Evolutionary conservation across 2,329 filamentous ascomycete genomes (phyloP).

Genomic region (Alternaria angustiovoidea): DNA sequence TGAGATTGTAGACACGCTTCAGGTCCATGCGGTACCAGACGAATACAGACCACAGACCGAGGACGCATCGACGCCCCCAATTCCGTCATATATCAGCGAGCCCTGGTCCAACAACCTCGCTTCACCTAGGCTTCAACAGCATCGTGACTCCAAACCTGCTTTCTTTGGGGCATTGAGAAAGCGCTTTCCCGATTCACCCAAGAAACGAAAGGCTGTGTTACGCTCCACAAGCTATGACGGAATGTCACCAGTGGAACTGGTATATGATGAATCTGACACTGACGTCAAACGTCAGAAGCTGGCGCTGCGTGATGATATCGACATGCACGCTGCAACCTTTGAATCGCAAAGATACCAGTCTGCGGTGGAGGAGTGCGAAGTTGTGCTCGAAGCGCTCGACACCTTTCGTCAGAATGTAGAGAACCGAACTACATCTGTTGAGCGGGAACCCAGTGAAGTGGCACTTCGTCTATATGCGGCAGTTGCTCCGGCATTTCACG

Average conservation of each 20-base stretch:
- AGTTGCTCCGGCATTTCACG: neutral
- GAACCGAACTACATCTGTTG: neutral
- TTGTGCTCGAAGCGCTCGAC: neutral
- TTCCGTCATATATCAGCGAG: conserved; percentile 7
- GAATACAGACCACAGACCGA: neutral
- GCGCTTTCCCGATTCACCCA: neutral
- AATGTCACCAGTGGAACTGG: neutral
- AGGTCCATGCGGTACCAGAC: neutral
- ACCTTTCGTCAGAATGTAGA: neutral
- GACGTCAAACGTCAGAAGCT: conserved; percentile 10
- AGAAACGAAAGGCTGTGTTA: conserved; percentile 20
- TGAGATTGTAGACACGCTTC: neutral
- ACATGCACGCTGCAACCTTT: neutral
- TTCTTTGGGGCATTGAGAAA: neutral
- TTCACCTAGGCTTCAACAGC: neutral
- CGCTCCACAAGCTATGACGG: neutral
- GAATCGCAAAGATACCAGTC: neutral
- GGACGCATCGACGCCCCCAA: neutral
- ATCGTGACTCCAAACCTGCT: neutral
- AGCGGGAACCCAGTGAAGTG: neutral
- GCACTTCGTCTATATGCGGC: neutral
- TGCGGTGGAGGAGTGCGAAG: neutral
- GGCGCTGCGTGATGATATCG: neutral
- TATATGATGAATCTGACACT: neutral
- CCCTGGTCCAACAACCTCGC: neutral